Percentiles rank a stretch among this genome's conserved stretches.
These are phyloP conservation scores for Amphirosellinia nigrospora DNA, from an alignment of 495 filamentous ascomycete genomes.

Conservation along the genomic window DNA sequence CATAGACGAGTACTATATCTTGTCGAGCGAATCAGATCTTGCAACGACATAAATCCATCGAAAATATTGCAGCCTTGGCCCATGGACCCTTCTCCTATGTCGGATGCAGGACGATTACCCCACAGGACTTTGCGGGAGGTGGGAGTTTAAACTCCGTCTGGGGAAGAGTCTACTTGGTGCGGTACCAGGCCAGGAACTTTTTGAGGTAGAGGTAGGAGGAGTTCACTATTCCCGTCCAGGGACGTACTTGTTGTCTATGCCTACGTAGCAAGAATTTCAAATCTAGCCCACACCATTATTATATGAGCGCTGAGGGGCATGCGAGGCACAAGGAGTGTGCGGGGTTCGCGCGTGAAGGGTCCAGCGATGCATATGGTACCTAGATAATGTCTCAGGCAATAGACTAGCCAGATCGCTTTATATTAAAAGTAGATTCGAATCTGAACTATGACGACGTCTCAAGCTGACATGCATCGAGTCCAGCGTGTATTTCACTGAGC, in stretches of 20 bases:
- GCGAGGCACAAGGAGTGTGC: neutral
- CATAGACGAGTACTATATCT: neutral
- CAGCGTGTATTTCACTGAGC: neutral
- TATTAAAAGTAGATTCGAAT: neutral
- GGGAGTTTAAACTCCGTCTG: neutral
- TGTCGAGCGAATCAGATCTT: neutral
- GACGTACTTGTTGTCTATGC: no score
- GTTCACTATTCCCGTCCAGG: neutral
- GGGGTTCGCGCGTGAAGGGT: neutral
- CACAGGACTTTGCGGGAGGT: neutral
- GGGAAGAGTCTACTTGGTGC: neutral
- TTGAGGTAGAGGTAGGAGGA: neutral
- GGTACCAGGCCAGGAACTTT: neutral
- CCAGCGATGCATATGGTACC: neutral
- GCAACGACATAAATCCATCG: neutral
- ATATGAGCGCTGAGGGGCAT: neutral
- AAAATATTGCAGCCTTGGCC: neutral
- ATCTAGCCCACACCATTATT: neutral
- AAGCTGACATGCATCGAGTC: neutral
- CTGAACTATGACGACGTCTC: neutral
- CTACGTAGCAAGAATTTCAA: neutral
- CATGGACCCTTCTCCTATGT: constrained; percentile 10
- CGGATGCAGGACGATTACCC: neutral
- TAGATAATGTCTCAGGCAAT: neutral
- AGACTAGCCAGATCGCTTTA: neutral